Conservation (phyloP, 495 filamentous ascomycete genomes). For the Talaromyces thailandensis region DNA sequence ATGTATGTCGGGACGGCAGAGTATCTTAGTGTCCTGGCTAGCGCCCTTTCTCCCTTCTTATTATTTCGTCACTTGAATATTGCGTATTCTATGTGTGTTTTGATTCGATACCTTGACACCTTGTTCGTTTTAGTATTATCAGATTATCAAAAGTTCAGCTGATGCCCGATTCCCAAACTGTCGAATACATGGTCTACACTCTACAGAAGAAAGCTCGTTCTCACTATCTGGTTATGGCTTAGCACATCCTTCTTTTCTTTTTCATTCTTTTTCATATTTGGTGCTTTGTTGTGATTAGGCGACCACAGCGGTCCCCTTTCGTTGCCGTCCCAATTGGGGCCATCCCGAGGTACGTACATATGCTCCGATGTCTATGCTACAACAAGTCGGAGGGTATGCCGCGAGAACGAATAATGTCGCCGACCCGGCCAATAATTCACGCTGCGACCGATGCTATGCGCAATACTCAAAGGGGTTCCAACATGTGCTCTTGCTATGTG, state of each 20-base stretch:
- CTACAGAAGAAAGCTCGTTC: too few species aligned
- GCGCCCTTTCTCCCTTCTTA: not conserved
- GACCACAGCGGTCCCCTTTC: not conserved
- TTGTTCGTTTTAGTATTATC: too few species aligned
- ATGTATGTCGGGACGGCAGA: not conserved
- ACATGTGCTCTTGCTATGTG: not conserved
- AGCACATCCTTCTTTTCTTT: too few species aligned
- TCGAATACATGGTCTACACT: not conserved
- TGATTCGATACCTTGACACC: too few species aligned
- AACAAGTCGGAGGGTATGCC: not conserved
- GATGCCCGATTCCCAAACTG: not conserved
- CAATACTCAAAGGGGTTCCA: not conserved
- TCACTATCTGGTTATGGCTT: too few species aligned
- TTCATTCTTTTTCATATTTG: not conserved
- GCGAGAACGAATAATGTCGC: not conserved
- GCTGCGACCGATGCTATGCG: not conserved
- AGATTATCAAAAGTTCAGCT: not conserved
- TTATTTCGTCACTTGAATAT: not conserved
- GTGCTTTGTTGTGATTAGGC: not conserved
- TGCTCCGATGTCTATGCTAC: not conserved
- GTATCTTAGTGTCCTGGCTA: not conserved
- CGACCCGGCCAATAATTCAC: not conserved
- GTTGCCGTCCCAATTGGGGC: not conserved
- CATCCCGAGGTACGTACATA: not conserved
- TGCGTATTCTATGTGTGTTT: too few species aligned